phyloP scores from a whole-genome alignment of 2,329 filamentous ascomycete species.

The Paecilomyces dactylethromorphus region DNA sequence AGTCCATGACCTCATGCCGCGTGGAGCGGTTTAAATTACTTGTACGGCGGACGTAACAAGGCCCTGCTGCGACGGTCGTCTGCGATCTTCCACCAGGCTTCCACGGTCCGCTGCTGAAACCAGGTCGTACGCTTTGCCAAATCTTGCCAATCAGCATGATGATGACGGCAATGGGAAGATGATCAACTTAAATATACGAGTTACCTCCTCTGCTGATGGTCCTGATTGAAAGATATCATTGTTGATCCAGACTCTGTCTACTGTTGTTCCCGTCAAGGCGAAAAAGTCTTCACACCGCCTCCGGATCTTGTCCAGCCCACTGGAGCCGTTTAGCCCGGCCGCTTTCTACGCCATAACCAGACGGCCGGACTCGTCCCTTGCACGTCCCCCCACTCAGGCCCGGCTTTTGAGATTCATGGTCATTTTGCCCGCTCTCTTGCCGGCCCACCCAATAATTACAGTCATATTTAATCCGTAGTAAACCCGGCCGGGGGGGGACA shows the following conservation, averaged over 20 bases:
- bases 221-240: background rate
- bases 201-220: background rate
- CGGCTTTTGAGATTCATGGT: background rate
- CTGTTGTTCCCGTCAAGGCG: background rate
- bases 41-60: background rate
- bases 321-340: background rate
- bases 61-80: background rate
- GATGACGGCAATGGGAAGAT: background rate
- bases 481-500: background rate
- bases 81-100: background rate
- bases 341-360: slow-evolving; percentile 3
- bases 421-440: background rate
- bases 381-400: slow-evolving; percentile 12
- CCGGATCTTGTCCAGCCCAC: background rate
- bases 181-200: background rate
- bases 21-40: background rate
- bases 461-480: background rate
- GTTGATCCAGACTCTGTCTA: background rate
- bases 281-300: background rate
- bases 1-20: background rate
- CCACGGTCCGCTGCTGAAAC: background rate
- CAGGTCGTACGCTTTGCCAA: background rate
- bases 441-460: background rate
- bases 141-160: background rate
- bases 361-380: slow-evolving; percentile 6